A percentile compares a stretch with the other conserved stretches of the same genome.
Conservation (phyloP, 2,329 filamentous ascomycete genomes). For the Aspergillus sclerotialis region DNA sequence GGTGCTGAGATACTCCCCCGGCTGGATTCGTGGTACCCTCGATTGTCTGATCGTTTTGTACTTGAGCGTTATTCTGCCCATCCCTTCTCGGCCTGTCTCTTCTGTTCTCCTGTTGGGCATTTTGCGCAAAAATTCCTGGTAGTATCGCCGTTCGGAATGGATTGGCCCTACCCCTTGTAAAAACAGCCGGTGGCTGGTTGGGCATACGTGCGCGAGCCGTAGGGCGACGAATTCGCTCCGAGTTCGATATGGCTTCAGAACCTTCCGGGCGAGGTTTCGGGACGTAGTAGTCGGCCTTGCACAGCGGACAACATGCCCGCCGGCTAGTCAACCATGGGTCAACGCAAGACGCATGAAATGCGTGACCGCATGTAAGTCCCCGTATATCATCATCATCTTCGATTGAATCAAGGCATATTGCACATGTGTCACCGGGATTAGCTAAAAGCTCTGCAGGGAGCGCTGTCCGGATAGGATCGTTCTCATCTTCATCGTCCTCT, state of each 20-base stretch:
- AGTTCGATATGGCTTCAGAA: constrained; percentile 17
- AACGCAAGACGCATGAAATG: constrained; percentile 91
- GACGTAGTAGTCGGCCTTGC: constrained; percentile 95
- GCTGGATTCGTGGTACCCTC: background rate
- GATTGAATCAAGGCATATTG: constrained; percentile 89
- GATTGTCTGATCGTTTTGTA: constrained; percentile 1
- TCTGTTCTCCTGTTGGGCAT: constrained; percentile 19
- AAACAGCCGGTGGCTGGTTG: constrained; percentile 28
- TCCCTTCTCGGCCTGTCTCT: constrained; percentile 11
- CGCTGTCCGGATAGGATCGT: constrained; percentile 72
- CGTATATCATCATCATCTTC: constrained; percentile 95
- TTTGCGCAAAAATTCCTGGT: constrained; percentile 28
- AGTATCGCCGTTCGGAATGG: constrained; percentile 28
- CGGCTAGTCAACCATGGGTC: constrained; percentile 95
- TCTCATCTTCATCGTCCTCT: constrained; percentile 66
- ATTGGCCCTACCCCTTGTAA: constrained; percentile 24
- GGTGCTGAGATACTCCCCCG: constrained; percentile 4
- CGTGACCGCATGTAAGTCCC: constrained; percentile 91
- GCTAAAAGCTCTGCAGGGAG: constrained; percentile 73
- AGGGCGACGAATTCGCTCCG: constrained; percentile 25
- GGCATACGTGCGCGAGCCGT: constrained; percentile 18
- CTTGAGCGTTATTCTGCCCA: constrained; percentile 1
- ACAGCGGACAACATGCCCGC: constrained; percentile 91
- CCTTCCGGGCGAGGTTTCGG: constrained; percentile 74
- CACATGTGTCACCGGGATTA: constrained; percentile 84